Evolutionary conservation across 805 yeast genomes (phyloP).

Genomic region (Wickerhamiella qilinensis): DNA sequence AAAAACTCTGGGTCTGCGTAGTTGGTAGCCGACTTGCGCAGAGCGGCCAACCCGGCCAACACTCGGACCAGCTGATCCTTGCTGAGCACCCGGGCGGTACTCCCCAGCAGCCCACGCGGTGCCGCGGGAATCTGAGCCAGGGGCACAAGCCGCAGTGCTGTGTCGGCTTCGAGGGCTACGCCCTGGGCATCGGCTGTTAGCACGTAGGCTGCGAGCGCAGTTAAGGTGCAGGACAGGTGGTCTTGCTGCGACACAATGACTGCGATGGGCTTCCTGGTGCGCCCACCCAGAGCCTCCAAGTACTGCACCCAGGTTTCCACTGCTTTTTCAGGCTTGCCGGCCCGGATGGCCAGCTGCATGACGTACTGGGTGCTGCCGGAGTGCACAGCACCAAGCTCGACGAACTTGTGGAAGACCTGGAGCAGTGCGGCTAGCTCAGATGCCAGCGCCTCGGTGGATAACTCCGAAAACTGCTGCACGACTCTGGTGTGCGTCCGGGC

Average conservation of each 20-base stretch:
- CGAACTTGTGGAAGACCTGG: constrained; percentile 1
- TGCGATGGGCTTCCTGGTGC: constrained; percentile 4
- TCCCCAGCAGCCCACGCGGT: no score
- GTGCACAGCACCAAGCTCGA: constrained; percentile 5
- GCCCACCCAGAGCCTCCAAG: constrained; percentile 16
- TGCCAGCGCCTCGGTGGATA: neutral
- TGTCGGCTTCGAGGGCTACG: constrained; percentile 12
- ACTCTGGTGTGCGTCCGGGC: neutral
- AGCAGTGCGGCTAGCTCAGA: neutral
- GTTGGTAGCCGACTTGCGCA: neutral
- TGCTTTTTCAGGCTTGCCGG: constrained; percentile 15
- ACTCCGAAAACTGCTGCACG: neutral
- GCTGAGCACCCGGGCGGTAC: no score
- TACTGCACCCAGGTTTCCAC: constrained; percentile 21
- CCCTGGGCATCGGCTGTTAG: constrained; percentile 11
- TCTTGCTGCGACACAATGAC: constrained; percentile 10
- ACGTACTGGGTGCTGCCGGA: constrained; percentile 11
- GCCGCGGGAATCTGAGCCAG: constrained; percentile 16
- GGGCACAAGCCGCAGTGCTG: constrained; percentile 19
- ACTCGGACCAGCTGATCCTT: no score
- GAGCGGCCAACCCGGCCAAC: no score
- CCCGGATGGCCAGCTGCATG: constrained; percentile 13
- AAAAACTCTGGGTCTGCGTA: constrained; percentile 12
- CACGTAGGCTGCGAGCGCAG: constrained; percentile 20
- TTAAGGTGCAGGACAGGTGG: constrained; percentile 18